Conservation (phyloP, 352 stramenopile species). For the Phytophthora kernoviae region DNA sequence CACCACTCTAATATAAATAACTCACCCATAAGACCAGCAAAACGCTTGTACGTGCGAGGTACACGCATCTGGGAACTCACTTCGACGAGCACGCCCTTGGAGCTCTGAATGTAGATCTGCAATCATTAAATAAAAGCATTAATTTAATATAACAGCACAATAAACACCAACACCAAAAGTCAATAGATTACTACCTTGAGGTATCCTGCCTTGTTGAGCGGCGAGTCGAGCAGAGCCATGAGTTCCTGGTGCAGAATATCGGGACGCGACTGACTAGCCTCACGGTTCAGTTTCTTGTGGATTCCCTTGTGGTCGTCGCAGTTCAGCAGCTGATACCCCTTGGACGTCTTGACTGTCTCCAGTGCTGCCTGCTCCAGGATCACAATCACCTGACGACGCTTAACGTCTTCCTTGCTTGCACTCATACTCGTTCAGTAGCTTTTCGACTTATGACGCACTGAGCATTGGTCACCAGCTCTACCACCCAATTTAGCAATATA, state of each 20-base stretch:
- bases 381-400: conserved; percentile 94
- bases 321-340: conserved; percentile 99
- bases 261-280: conserved; percentile 96
- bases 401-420: conserved; percentile 68
- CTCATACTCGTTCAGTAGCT: conserved; percentile 28
- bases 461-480: conserved; percentile 13
- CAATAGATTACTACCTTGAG: conserved; percentile 83
- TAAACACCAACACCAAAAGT: not conserved
- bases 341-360: conserved; percentile 99
- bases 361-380: conserved; percentile 98
- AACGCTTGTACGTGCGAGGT: conserved; percentile 99
- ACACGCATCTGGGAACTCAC: conserved; percentile 98
- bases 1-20: conserved; percentile 11
- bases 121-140: conserved; percentile 2
- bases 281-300: conserved; percentile 95
- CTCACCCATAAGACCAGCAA: conserved; percentile 95
- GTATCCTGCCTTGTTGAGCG: conserved; percentile 98
- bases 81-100: conserved; percentile 98
- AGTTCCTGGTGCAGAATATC: conserved; percentile 99
- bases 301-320: conserved; percentile 98
- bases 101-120: conserved; percentile 95
- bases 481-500: not conserved
- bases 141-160: not conserved
- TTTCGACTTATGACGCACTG: conserved; percentile 5
- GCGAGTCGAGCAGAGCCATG: conserved; percentile 98